These are phyloP conservation scores for Saccharomycopsis amapae DNA, from an alignment of 805 yeast genomes.

Conservation along the genomic window DNA sequence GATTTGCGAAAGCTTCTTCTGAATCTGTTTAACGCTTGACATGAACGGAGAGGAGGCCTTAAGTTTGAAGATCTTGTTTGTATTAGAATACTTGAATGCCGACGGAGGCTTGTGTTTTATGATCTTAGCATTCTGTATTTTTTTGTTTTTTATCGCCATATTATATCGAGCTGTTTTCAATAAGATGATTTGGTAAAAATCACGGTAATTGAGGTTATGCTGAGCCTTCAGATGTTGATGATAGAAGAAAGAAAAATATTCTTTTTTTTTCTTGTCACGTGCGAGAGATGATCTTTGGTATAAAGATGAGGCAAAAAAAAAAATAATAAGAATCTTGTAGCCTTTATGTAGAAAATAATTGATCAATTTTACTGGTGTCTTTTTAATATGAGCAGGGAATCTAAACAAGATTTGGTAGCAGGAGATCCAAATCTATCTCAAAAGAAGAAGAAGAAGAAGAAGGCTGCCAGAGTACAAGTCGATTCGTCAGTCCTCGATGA, in stretches of 20 bases:
- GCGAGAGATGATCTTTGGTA: too few species aligned
- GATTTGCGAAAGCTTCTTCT: conserved; percentile 36
- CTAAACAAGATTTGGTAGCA: not conserved
- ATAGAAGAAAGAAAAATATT: too few species aligned
- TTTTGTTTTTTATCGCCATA: not conserved
- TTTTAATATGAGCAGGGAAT: not conserved
- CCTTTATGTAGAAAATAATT: too few species aligned
- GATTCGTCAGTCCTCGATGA: conserved; percentile 50
- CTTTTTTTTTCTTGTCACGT: too few species aligned
- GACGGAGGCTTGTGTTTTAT: conserved; percentile 52
- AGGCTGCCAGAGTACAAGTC: conserved; percentile 69
- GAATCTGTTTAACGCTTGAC: conserved; percentile 61
- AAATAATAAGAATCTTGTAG: not conserved
- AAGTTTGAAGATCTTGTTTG: conserved; percentile 46
- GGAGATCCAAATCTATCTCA: not conserved
- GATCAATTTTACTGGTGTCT: not conserved
- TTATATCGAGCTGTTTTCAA: not conserved
- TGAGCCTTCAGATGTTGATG: too few species aligned
- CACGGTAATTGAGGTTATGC: not conserved
- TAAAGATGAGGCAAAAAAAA: too few species aligned
- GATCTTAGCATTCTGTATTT: conserved; percentile 24
- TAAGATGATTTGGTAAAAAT: not conserved
- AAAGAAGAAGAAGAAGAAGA: conserved; percentile 22
- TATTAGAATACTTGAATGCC: conserved; percentile 35
- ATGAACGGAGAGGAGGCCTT: conserved; percentile 65